phyloP scores from a whole-genome alignment of 371 early-diverging fungal genomes.

The Actinomucor elegans region DNA sequence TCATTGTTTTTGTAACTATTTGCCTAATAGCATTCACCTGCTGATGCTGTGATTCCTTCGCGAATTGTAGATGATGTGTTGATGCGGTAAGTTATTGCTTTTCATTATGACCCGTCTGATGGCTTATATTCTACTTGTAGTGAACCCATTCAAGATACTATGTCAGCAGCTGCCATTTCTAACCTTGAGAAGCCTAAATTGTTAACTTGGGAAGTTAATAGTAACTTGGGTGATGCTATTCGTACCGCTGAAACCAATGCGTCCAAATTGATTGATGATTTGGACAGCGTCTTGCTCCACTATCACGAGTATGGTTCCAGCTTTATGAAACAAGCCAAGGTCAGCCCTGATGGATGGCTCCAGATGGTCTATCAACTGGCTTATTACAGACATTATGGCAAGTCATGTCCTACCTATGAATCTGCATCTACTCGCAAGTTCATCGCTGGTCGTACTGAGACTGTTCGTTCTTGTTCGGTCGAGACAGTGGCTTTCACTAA shows the following conservation, averaged over 20 bases:
- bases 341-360: constrained; percentile 83
- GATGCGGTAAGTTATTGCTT: constrained; percentile 36
- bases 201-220: constrained; percentile 65
- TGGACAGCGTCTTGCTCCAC: constrained; percentile 72
- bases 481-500: constrained; percentile 70
- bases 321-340: constrained; percentile 76
- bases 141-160: constrained; percentile 59
- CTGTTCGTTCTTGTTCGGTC: constrained; percentile 67
- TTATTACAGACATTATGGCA: constrained; percentile 73
- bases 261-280: constrained; percentile 61
- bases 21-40: constrained; percentile 77
- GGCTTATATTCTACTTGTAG: constrained; percentile 17
- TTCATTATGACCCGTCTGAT: neutral
- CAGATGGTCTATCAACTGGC: constrained; percentile 89
- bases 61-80: constrained; percentile 69
- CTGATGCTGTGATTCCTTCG: constrained; percentile 90
- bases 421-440: constrained; percentile 82
- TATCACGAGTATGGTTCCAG: constrained; percentile 75
- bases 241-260: constrained; percentile 64
- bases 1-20: neutral
- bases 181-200: constrained; percentile 52
- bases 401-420: constrained; percentile 79
- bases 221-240: constrained; percentile 49
- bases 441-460: constrained; percentile 86
- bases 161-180: constrained; percentile 23